Base-by-base conservation (phyloP, 2,329 filamentous ascomycete genomes). In the Epichloe coenophiala region DNA sequence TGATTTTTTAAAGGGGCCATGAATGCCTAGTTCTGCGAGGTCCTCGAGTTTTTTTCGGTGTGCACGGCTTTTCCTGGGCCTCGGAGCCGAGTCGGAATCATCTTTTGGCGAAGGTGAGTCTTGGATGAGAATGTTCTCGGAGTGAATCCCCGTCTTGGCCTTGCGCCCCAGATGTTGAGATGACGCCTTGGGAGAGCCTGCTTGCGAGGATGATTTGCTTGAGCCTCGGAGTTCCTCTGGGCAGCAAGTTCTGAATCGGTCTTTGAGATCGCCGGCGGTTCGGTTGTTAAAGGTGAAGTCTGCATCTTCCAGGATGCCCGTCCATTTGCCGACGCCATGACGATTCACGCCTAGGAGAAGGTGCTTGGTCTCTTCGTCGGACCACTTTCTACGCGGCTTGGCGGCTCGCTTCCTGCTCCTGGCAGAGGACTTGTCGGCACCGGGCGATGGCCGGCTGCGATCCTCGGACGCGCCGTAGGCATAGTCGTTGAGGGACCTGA, bases 301-400 rank as follows among this genome's bases (percentile, higher is more conserved):
- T 0, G 72, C 63, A 53, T 84, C 81, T 47, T 81, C 77, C 23
- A 83, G 65, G 35, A 84, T 84, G 51, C 71, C 76, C 8, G 77
- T 81, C 80, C 80, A 84, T 57, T 77, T 80, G 38, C 80, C 81
- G 8, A 84, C 75, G 1, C 81, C 81, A 58, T 84, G 74, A 35
- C 77, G 75, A 57, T 74, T 74, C 31, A 83, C 80, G 0, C 80
- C 80, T 3, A 81, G 65, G 13, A 84, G 62, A 8, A 84, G 67
- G 55, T 81, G 72, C 47, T 77, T 80, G 1, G 80, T 84, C 61
- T 84, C 80, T 51, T 80, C 74, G 54, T 83, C 78, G 0, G 78
- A 77, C 80, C 80, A 84, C 57, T 81, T 82, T 48, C 75, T 71
- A 52, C 80, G 71, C 2, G 77, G 73, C 57, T 80, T 81, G 6